phyloP scores from a whole-genome alignment of 345 rosid species.

The Populus simonii region DNA sequence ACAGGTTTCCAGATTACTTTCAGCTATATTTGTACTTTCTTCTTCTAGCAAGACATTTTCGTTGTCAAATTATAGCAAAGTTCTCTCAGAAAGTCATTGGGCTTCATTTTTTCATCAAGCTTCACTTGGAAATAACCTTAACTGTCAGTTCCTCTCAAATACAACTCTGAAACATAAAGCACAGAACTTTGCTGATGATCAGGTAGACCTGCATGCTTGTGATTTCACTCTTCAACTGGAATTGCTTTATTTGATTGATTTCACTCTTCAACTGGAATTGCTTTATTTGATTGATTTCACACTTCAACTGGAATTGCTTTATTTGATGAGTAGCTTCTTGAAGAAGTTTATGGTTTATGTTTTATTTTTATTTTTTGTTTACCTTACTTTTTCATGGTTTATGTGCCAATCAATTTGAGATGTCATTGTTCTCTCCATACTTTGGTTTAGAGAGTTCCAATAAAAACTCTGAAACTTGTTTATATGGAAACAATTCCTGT shows the following conservation, averaged over 20 bases:
- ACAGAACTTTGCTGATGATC: conserved; percentile 21
- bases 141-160: conserved; percentile 54
- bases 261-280: background rate
- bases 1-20: conserved; percentile 82
- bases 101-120: conserved; percentile 96
- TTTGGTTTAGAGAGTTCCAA: background rate
- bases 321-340: background rate
- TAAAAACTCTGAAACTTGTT: background rate
- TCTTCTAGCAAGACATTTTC: conserved; percentile 45
- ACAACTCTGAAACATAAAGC: conserved; percentile 35
- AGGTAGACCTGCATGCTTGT: conserved; percentile 38
- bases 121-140: conserved; percentile 76
- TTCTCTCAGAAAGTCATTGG: conserved; percentile 75
- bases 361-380: background rate
- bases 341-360: background rate
- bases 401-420: background rate
- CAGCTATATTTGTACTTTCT: conserved; percentile 55
- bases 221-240: background rate
- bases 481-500: too few species aligned
- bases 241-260: background rate
- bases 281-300: background rate
- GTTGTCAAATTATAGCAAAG: conserved; percentile 43
- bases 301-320: background rate
- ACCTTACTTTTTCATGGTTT: background rate
- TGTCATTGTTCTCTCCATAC: background rate